These are phyloP conservation scores for Chaetomium fimeti DNA, from an alignment of 495 filamentous ascomycete genomes.

Conservation along the genomic window DNA sequence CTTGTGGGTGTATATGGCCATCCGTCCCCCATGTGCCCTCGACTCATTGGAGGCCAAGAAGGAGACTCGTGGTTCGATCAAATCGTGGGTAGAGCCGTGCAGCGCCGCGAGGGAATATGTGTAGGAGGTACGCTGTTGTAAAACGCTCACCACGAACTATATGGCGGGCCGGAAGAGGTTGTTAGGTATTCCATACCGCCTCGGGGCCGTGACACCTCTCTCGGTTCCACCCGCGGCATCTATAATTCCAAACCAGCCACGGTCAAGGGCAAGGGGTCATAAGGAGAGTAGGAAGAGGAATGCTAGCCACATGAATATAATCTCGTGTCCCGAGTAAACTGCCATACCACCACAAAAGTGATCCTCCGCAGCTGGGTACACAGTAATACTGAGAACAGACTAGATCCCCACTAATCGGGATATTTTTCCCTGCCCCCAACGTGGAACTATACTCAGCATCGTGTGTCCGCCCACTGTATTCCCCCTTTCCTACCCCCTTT, in stretches of 20 bases:
- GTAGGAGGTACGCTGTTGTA: too few relatives aligned
- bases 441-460: neutral
- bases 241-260: too few relatives aligned
- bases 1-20: neutral
- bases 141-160: too few relatives aligned
- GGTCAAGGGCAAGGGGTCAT: too few relatives aligned
- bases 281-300: too few relatives aligned
- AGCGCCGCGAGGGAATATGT: too few relatives aligned
- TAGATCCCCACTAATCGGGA: slow-evolving; percentile 9
- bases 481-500: neutral
- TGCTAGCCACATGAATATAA: too few relatives aligned
- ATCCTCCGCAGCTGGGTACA: neutral
- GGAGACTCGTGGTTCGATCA: neutral
- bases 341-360: neutral
- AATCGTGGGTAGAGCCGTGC: too few relatives aligned
- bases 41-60: neutral
- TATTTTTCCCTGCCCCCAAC: slow-evolving; percentile 5
- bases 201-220: too few relatives aligned
- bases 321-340: neutral
- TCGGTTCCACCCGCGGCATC: too few relatives aligned
- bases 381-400: neutral
- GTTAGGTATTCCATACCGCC: too few relatives aligned
- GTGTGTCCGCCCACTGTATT: neutral
- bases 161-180: too few relatives aligned
- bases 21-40: neutral